Base-by-base conservation (phyloP, 148 eudicot genomes). In the Nepenthes gracilis region DNA sequence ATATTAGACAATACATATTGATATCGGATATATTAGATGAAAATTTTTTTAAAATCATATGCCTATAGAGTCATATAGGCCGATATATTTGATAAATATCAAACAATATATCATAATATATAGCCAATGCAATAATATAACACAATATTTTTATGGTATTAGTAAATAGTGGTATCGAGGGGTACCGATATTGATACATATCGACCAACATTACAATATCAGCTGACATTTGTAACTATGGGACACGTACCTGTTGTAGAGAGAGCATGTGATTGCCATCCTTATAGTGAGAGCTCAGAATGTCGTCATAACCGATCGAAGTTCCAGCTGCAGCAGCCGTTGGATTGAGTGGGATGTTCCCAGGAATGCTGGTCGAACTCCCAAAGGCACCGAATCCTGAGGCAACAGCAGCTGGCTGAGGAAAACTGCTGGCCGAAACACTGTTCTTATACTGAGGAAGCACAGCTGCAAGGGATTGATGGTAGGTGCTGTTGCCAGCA, bases 391-490 rank as follows among this genome's bases (percentile, higher is more conserved):
- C 90, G 66, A 81, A 40, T 40, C 45, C 45, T 0, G 45, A 91
- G 12, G 93, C 76, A 63, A 81, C 78, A 65, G 82, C 71, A 64
- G 85, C 90, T 61, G 94, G 80, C 64, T 85, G 96, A 43, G 97
- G 90, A 77, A 88, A 71, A 67, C 83, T 88, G 74, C 79, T 82
- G 23, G 63, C 83, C 2, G 96, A 78, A 13, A 77, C 77, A 32
- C 72, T 88, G 65, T 78, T 93, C 53, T 93, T 93, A 59, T 82
- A 92, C 48, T 85, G 97, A 33, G 96, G 91, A 43, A 83, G 78
- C 61, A 78, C 58, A 12, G 84, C 84, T 11, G 88, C 83, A 6
- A 85, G 65, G 43, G 94, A 82, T 61, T 92, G 97, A 67, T 87
- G 93, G 69, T 87, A 83, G 1, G 81, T 57, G 60, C 62, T 85